Base-by-base conservation (phyloP, 192 early-diverging fungal species). In the Coemansia sp. region DNA sequence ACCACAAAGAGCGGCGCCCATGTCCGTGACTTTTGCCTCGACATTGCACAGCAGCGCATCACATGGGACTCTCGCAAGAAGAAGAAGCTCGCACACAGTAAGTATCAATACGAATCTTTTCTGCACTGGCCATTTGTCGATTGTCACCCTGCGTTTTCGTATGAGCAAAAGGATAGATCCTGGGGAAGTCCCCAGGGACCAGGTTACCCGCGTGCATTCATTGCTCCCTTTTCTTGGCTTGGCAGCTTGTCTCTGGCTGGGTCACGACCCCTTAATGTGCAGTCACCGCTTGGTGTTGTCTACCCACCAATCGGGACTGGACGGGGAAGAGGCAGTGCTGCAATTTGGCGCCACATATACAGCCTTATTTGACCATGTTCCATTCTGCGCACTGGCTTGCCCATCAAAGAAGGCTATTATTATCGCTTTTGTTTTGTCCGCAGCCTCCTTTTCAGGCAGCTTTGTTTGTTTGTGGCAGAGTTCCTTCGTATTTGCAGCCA, bases 1-100 rank as follows among this genome's bases (percentile, higher is more conserved):
- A 75, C 75, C 3, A 76, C 75, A 29, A 73, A 74, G 48, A 62
- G 64, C 32, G 63, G 69, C 56, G 70, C 69, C 0, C 80, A 82
- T 38, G 39, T 57, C 45, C 80, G 80, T 55, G 67, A 73, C 52
- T 82, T 82, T 63, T 71, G 75, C 50, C 59, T 82, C 32, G 80
- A 82, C 71, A 71, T 77, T 60, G 74, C 74, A 24, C 80, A 82
- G 62, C 80, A 82, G 62, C 75, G 80, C 19, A 68, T 82, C 66
- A 77, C 73, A 39, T 82, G 80, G 80, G 56, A 82, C 59, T 82
- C 80, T 45, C 74, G 63, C 29, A 82, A 82, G 47, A 82, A 82
- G 63, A 76, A 73, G 54, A 82, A 82, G 63, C 79, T 76, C 19
- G 79, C 79, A 47, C 70, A 82, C 37, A 73, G 77, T 80, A 80